Percentiles rank a stretch among this genome's conserved stretches.
Conservation (phyloP, 179 eudicot genomes). For the Sideroxylon spinosum region DNA sequence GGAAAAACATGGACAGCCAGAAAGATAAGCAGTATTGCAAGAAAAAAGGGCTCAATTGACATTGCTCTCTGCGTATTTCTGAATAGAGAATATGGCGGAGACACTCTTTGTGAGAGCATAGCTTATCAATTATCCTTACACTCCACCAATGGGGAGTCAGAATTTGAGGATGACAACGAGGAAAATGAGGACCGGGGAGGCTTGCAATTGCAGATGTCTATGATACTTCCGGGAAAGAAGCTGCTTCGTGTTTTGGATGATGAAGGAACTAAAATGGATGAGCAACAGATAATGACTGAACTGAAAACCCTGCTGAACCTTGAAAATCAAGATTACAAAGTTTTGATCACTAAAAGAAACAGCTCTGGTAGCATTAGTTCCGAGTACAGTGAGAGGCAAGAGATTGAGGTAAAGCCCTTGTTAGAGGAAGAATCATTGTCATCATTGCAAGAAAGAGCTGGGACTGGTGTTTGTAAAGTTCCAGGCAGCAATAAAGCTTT, state of each 20-base stretch:
- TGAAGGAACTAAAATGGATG: constrained; percentile 11
- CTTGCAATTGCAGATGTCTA: background rate
- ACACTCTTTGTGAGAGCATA: constrained; percentile 7
- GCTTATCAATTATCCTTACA: constrained; percentile 14
- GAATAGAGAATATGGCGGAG: background rate
- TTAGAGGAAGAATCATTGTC: background rate
- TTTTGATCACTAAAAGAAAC: constrained; percentile 16
- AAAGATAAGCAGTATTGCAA: constrained; percentile 4
- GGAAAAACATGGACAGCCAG: constrained; percentile 22
- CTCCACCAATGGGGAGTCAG: background rate
- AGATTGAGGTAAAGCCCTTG: background rate
- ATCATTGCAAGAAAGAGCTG: background rate
- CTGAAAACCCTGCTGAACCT: background rate
- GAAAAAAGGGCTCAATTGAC: background rate
- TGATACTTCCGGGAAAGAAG: constrained; percentile 1
- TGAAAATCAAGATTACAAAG: background rate
- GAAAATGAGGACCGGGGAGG: background rate
- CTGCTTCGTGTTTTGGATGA: constrained; percentile 24
- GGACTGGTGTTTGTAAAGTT: background rate
- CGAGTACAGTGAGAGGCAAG: background rate
- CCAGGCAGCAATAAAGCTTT: background rate
- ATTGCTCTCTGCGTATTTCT: constrained; percentile 19
- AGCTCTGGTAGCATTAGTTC: background rate
- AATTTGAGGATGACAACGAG: constrained; percentile 3
- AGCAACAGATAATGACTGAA: background rate